Conservation (phyloP, 345 rosid species). For the Pistacia atlantica region DNA sequence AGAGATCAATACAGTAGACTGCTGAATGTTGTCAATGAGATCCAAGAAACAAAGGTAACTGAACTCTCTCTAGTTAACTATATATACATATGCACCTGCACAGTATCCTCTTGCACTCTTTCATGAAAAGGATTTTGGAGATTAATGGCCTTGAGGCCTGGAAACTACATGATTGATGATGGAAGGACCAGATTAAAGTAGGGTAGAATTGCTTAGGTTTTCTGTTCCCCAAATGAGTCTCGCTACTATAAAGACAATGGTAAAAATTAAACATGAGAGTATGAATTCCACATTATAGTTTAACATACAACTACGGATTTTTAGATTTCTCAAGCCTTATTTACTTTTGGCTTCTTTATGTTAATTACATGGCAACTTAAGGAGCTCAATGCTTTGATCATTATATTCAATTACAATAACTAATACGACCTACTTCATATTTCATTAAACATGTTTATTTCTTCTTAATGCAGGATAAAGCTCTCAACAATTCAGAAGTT, state of each 20-base stretch:
- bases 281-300: background rate
- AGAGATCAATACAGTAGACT: conserved; percentile 86
- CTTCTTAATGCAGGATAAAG: conserved; percentile 38
- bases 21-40: conserved; percentile 71
- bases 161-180: too few species aligned
- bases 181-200: too few species aligned
- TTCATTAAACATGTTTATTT: background rate
- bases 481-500: conserved; percentile 38
- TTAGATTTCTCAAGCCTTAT: background rate
- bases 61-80: background rate
- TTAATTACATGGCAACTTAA: background rate
- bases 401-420: background rate
- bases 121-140: too few species aligned
- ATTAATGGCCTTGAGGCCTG: background rate
- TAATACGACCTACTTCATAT: background rate
- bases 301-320: background rate
- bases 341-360: background rate
- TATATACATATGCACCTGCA: too few species aligned
- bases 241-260: background rate
- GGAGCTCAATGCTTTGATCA: too few species aligned
- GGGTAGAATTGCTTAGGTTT: background rate
- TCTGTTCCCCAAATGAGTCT: background rate
- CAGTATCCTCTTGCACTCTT: too few species aligned
- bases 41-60: conserved; percentile 77
- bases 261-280: background rate